Evolutionary conservation across 106 monocot species (phyloP).

Genomic region (Phalaenopsis aphrodite): DNA sequence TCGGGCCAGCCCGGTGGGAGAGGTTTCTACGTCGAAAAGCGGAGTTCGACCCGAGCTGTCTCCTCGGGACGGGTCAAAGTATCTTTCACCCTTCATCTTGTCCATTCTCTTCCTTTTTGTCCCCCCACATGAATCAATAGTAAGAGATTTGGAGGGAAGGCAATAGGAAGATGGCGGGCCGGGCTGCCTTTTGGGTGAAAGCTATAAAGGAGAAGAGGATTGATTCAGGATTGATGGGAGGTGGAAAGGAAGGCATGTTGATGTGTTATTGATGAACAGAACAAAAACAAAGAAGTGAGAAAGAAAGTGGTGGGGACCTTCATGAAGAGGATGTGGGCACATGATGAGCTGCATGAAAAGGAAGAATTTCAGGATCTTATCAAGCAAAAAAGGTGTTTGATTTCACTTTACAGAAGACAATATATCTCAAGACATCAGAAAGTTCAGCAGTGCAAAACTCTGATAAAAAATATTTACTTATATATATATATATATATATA

Average conservation of each 20-base stretch:
- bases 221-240: background rate
- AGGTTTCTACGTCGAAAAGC: constrained; percentile 42
- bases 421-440: background rate
- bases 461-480: background rate
- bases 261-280: too few relatives aligned
- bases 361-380: background rate
- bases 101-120: constrained; percentile 10
- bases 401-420: background rate
- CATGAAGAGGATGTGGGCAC: background rate
- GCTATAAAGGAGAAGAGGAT: background rate
- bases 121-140: background rate
- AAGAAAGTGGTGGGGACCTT: background rate
- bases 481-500: background rate
- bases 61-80: constrained; percentile 54
- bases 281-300: too few relatives aligned
- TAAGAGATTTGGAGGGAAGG: background rate
- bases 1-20: constrained; percentile 47
- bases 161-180: background rate
- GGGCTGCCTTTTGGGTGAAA: background rate
- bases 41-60: constrained; percentile 58
- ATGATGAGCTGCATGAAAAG: background rate
- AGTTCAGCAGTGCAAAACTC: background rate
- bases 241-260: background rate
- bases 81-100: constrained; percentile 36
- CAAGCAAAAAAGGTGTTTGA: background rate